Evolutionary conservation across 306 rosid genomes (phyloP).

Genomic region (Cyamopsis tetragonoloba): DNA sequence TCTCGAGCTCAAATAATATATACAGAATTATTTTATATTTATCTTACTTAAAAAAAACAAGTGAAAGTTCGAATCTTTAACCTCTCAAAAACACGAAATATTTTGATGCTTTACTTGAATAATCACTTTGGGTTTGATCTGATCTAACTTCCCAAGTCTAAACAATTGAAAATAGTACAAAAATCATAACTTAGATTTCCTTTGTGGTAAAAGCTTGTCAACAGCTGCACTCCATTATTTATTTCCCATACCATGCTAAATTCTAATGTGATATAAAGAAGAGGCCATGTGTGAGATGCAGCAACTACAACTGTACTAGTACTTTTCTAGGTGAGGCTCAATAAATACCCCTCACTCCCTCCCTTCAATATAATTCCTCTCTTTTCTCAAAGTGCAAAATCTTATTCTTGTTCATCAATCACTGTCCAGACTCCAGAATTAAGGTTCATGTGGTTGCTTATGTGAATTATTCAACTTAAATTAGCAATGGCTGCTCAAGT

Average conservation of each 20-base stretch:
- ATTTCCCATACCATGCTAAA: conserved; percentile 39
- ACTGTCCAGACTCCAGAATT: conserved; percentile 29
- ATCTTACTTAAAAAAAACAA: no score
- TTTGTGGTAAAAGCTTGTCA: conserved; percentile 32
- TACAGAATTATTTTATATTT: no score
- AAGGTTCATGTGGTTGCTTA: conserved; percentile 35
- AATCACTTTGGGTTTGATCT: no score
- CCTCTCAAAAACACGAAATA: no score
- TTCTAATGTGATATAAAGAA: conserved; percentile 31
- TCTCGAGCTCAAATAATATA: no score
- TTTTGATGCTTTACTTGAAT: no score
- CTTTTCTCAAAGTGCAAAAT: conserved; percentile 18
- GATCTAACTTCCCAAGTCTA: conserved; percentile 15
- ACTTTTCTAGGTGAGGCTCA: conserved; percentile 32
- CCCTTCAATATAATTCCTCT: no score
- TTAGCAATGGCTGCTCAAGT: conserved; percentile 33
- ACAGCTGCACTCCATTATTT: conserved; percentile 35
- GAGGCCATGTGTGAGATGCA: conserved; percentile 43
- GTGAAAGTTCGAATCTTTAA: no score
- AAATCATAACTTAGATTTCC: conserved; percentile 20
- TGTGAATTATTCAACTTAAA: conserved; percentile 33
- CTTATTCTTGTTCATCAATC: conserved; percentile 29
- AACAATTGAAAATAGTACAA: neutral
- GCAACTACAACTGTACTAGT: conserved; percentile 21
- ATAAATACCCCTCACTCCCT: conserved; percentile 35